phyloP scores from a whole-genome alignment of 2,329 filamentous ascomycete genomes.

The Clarireedia paspali region DNA sequence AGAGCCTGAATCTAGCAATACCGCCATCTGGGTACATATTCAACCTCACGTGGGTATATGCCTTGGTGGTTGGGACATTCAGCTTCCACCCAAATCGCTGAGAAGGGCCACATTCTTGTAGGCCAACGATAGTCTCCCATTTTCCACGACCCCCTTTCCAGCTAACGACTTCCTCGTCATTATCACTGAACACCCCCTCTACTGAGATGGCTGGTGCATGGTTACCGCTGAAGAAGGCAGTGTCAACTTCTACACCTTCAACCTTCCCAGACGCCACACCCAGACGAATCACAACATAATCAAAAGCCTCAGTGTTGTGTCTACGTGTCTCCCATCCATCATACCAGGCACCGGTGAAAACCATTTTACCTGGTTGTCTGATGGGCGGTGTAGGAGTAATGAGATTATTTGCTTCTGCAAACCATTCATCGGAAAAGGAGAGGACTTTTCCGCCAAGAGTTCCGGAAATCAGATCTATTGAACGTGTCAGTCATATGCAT shows the following conservation, averaged over 20 bases:
- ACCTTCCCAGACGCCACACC: slow-evolving; percentile 65
- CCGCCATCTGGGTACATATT: slow-evolving; percentile 85
- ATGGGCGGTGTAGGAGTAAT: slow-evolving; percentile 57
- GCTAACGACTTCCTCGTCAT: slow-evolving; percentile 57
- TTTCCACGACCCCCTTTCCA: slow-evolving; percentile 51
- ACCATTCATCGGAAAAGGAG: slow-evolving; percentile 62
- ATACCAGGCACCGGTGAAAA: slow-evolving; percentile 62
- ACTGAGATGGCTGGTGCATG: slow-evolving; percentile 74
- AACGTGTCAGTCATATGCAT: slow-evolving; percentile 8
- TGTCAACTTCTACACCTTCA: slow-evolving; percentile 71
- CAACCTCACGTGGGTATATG: slow-evolving; percentile 71
- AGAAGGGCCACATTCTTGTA: slow-evolving; percentile 65
- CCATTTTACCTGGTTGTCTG: slow-evolving; percentile 58
- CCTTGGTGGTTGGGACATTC: slow-evolving; percentile 48
- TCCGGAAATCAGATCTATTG: slow-evolving; percentile 52
- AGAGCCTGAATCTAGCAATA: slow-evolving; percentile 72
- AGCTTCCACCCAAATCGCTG: slow-evolving; percentile 70
- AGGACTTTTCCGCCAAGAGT: slow-evolving; percentile 56
- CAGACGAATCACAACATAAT: slow-evolving; percentile 59
- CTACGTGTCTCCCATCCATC: slow-evolving; percentile 64
- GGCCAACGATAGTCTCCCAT: slow-evolving; percentile 66
- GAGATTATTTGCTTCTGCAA: slow-evolving; percentile 57
- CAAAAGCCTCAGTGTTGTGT: slow-evolving; percentile 56
- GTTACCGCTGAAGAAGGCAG: slow-evolving; percentile 75
- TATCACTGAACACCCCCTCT: slow-evolving; percentile 61